Evolutionary conservation across 306 rosid species (phyloP).

Genomic region (Ormosia emarginata): DNA sequence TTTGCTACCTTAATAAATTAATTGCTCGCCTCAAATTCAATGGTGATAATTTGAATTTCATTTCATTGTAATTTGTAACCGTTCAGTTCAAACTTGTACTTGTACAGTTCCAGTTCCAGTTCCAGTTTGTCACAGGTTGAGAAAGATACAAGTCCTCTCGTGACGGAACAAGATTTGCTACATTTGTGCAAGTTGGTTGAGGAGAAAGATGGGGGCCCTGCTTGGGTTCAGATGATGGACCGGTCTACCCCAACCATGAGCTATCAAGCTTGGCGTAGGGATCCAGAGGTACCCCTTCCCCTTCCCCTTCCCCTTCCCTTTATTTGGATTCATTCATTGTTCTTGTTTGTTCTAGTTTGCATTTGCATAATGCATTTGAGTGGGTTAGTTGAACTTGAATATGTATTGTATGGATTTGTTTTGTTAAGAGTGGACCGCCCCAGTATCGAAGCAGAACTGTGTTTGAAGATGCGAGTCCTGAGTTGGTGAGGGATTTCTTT

Average conservation of each 20-base stretch:
- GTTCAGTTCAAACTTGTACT: neutral
- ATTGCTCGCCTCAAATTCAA: no score
- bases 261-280: constrained; percentile 70
- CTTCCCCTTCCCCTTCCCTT: no score
- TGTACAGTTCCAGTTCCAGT: neutral
- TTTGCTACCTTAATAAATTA: no score
- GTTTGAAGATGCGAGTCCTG: constrained; percentile 48
- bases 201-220: constrained; percentile 75
- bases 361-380: neutral
- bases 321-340: neutral
- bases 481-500: constrained; percentile 54
- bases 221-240: constrained; percentile 97
- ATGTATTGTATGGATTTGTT: neutral
- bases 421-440: constrained; percentile 52
- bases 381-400: neutral
- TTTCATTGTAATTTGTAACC: neutral
- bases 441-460: constrained; percentile 53
- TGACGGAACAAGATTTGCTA: constrained; percentile 50
- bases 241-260: constrained; percentile 70
- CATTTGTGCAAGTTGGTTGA: constrained; percentile 39
- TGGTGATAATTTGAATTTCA: neutral
- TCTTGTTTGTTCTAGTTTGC: neutral
- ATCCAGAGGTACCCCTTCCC: constrained; percentile 28
- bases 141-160: constrained; percentile 25
- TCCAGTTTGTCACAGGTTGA: constrained; percentile 42